These are phyloP conservation scores for Xylaria digitata DNA, from an alignment of 2,329 filamentous ascomycete genomes.

Conservation along the genomic window DNA sequence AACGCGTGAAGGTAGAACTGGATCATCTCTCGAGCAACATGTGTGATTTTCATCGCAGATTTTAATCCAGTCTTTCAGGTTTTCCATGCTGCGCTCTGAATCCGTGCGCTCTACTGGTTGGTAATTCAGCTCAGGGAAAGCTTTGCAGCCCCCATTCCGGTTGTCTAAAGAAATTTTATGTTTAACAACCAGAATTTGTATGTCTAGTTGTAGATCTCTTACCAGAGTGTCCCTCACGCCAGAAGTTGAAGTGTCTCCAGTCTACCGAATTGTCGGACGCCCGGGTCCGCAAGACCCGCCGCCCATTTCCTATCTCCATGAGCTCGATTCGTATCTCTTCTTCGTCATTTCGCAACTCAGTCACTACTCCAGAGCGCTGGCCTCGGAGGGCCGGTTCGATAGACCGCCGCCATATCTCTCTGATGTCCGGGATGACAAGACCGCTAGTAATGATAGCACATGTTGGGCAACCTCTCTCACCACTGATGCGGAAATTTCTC, in stretches of 20 bases:
- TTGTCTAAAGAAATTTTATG: not conserved
- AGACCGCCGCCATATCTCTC: constrained; percentile 18
- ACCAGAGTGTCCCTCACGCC: constrained; percentile 13
- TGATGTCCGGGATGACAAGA: constrained; percentile 12
- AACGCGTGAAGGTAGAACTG: constrained; percentile 25
- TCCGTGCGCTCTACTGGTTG: constrained; percentile 25
- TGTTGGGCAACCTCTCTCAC: constrained; percentile 17
- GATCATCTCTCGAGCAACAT: constrained; percentile 7
- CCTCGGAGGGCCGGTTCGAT: constrained; percentile 9
- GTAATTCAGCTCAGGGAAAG: not conserved
- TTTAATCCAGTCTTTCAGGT: constrained; percentile 29
- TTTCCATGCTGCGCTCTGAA: constrained; percentile 2
- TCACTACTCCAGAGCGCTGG: not conserved
- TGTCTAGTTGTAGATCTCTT: not conserved
- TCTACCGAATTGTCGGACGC: constrained; percentile 14
- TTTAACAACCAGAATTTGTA: not conserved
- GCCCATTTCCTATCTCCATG: not conserved
- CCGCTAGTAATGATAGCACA: constrained; percentile 18
- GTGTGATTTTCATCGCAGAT: constrained; percentile 20
- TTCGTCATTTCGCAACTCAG: constrained; percentile 6
- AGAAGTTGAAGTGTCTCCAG: constrained; percentile 33
- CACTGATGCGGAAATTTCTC: not conserved
- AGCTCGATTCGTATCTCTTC: constrained; percentile 20
- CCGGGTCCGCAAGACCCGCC: constrained; percentile 24
- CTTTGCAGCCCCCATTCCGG: not conserved